These are phyloP conservation scores for Mycena galericulata DNA, from an alignment of 768 basidiomycete genomes.

Conservation along the genomic window DNA sequence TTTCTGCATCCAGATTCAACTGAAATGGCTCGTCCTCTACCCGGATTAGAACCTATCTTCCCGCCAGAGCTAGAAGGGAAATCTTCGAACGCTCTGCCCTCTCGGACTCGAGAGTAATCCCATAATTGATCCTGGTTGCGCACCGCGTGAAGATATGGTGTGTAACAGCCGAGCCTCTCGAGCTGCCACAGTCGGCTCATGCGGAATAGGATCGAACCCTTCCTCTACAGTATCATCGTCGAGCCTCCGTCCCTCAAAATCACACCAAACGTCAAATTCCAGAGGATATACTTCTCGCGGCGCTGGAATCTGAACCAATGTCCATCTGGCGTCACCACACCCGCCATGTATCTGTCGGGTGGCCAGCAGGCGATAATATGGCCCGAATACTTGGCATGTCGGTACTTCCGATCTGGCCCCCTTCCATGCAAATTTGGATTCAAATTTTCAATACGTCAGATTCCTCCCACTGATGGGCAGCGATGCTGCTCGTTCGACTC, in stretches of 20 bases:
- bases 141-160: slow-evolving; percentile 5
- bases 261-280: slow-evolving; percentile 1
- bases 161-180: background rate
- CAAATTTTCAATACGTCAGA: background rate
- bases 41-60: background rate
- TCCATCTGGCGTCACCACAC: background rate
- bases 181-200: background rate
- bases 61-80: background rate
- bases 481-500: background rate
- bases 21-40: background rate
- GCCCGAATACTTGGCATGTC: background rate
- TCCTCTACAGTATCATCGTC: background rate
- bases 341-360: slow-evolving; percentile 2
- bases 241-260: background rate
- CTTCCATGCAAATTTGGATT: background rate
- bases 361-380: background rate
- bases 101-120: slow-evolving; percentile 1
- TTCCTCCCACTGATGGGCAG: background rate
- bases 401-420: background rate
- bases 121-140: slow-evolving; percentile 1
- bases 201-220: slow-evolving; percentile 7
- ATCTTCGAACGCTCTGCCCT: background rate
- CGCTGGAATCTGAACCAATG: background rate
- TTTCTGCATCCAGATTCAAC: too few species aligned
- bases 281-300: background rate